A percentile compares a stretch with the other conserved stretches of the same genome.
phyloP scores from a whole-genome alignment of 257 asterid genomes.

The Leonotis leonurus region DNA sequence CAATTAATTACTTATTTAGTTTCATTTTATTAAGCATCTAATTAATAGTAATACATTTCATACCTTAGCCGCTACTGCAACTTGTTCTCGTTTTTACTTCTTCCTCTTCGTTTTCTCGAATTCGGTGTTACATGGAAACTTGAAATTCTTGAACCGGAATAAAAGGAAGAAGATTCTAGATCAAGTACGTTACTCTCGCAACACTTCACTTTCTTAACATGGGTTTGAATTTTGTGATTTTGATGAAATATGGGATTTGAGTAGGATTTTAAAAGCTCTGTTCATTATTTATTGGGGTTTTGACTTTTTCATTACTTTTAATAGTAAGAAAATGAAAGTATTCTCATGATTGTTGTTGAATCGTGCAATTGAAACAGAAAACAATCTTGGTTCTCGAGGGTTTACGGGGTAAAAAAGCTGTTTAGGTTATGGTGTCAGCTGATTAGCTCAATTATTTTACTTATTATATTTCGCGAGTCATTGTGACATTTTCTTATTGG shows the following conservation, averaged over 20 bases:
- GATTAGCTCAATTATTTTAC: slow-evolving; percentile 7
- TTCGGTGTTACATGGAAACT: slow-evolving; percentile 19
- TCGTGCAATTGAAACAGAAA: neutral
- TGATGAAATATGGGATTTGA: neutral
- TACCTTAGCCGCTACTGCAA: slow-evolving; percentile 31
- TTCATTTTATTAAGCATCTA: slow-evolving; percentile 10
- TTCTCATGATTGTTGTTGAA: neutral
- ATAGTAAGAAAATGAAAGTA: neutral
- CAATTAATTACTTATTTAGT: neutral
- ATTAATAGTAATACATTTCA: slow-evolving; percentile 24
- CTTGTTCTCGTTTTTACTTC: slow-evolving; percentile 19
- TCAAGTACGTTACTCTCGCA: slow-evolving; percentile 39
- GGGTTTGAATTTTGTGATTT: neutral
- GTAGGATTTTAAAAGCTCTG: neutral
- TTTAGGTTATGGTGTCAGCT: slow-evolving; percentile 24
- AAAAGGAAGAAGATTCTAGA: slow-evolving; percentile 32
- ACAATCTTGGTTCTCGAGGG: neutral
- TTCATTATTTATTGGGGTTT: slow-evolving; percentile 11
- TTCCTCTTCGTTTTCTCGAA: slow-evolving; percentile 19
- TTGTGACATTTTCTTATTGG: neutral
- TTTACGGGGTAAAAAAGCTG: slow-evolving; percentile 7
- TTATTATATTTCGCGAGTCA: neutral
- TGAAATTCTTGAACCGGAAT: slow-evolving; percentile 9
- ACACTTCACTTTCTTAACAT: neutral
- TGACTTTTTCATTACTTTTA: slow-evolving; percentile 21